These are phyloP conservation scores for Globisporangium lucens DNA, from an alignment of 352 stramenopile genomes.

Conservation along the genomic window DNA sequence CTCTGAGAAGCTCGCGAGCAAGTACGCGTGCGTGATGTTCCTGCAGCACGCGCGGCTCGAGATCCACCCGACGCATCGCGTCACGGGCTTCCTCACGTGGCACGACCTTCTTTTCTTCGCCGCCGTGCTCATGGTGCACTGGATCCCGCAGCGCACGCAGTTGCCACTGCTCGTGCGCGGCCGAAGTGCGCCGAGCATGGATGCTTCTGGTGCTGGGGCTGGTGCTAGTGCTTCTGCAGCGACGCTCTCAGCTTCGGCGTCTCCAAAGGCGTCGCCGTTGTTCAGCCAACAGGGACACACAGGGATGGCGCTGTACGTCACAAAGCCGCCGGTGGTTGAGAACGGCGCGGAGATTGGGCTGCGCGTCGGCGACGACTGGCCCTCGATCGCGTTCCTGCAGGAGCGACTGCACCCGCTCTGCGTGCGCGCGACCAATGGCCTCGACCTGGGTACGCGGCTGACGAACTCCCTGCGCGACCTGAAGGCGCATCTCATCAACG, in stretches of 20 bases:
- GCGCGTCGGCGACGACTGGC: slow-evolving; percentile 37
- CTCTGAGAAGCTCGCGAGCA: slow-evolving; percentile 67
- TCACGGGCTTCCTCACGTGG: slow-evolving; percentile 60
- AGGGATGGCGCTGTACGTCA: neutral
- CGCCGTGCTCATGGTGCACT: slow-evolving; percentile 72
- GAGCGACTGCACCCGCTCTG: slow-evolving; percentile 48
- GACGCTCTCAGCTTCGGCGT: neutral
- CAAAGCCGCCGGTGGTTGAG: slow-evolving; percentile 30
- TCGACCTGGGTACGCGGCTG: slow-evolving; percentile 60
- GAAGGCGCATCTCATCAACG: slow-evolving; percentile 76
- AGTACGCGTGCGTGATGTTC: slow-evolving; percentile 82
- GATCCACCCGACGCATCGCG: slow-evolving; percentile 56
- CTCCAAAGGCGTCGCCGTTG: neutral
- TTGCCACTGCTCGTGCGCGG: slow-evolving; percentile 30
- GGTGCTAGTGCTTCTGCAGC: neutral
- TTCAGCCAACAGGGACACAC: neutral
- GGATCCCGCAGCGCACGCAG: slow-evolving; percentile 55
- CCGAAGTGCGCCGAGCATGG: slow-evolving; percentile 3
- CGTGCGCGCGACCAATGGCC: slow-evolving; percentile 50
- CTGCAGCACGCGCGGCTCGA: slow-evolving; percentile 75
- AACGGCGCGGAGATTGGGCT: slow-evolving; percentile 50
- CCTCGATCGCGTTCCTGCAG: slow-evolving; percentile 45
- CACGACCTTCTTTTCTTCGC: slow-evolving; percentile 70
- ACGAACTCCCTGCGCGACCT: slow-evolving; percentile 68
- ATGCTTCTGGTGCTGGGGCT: neutral